Evolutionary conservation across 768 basidiomycete genomes (phyloP), one percentile per base, ranked within the genome.

Genomic region (Lactarius psammicola): DNA sequence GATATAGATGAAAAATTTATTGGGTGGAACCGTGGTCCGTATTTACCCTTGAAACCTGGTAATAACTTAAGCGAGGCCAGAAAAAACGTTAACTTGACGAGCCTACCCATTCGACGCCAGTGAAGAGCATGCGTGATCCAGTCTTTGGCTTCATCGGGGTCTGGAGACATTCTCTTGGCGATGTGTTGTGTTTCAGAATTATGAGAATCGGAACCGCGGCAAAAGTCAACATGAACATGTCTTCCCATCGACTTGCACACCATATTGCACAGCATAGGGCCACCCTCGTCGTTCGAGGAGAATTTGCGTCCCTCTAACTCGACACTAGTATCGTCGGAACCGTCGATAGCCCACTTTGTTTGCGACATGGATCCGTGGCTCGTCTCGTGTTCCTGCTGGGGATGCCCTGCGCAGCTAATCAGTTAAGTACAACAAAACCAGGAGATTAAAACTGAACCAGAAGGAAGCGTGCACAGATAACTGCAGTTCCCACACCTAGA

Each of bases 291-390:
- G 26, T 80, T 78, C 0, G 80, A 68, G n/a, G 78, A 81, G 70
- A 84, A 87, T 65, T 80, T 82, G 60, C 80, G 79, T 1, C 86
- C 85, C 63, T 82, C 79, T 3, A 86, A 74, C 68, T 87, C 87
- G 0, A 86, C 60, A 1, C 76, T 73, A 2, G 78, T 77, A n/a
- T 80, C 82, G 15, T 85, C 81, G 1, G 80, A 79, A 0, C 82
- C 84, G 60, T 85, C 84, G 3, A 86, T 70, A 0, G 80, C 76
- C 87, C 87, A 87, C 42, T 78, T 76, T 0, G 84, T 82, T 61
- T 75, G 78, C 0, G 84, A 82, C 85, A 87, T 87, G 1, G 84
- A 86, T 11, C 86, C 87, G 60, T 87, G 86, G 13, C 77, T 78
- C 0, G 87, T 87, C 54, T 86, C 85, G 46, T 87, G 86, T 58